Evolutionary conservation across 2,329 filamentous ascomycete species (phyloP), one percentile per base, ranked within the genome.

Genomic region (Pyrenophora seminiperda): DNA sequence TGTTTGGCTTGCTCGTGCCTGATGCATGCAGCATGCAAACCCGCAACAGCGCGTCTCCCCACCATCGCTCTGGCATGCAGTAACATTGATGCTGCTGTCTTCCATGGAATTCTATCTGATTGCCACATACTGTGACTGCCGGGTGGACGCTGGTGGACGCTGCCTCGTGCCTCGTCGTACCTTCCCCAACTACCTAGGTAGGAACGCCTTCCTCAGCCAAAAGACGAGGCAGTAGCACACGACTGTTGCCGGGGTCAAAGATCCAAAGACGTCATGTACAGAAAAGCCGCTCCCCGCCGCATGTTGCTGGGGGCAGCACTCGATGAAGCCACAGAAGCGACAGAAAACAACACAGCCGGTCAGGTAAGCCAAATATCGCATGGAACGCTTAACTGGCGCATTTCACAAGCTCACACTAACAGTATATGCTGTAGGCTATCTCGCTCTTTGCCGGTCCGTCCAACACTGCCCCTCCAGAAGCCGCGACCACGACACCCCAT

Each of bases 401-500:
- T 34, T 13, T n/a, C 18, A 22, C 15, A 24, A 14, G 22, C 53
- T 56, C 18, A 56, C 48, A 7, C 20, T 36, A 22, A n/a, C n/a
- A n/a, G n/a, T n/a, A n/a, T n/a, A n/a, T n/a, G n/a, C n/a, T 27
- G 17, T 41, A 61, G 51, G 53, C 29, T 33, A 29, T 43, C 14
- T 31, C 48, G 7, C 34, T 43, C 24, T 20, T 38, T 37, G 43
- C 31, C 15, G 41, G 45, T 31, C 44, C 44, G n/a, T 44, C 31
- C 31, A 54, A 29, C 43, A 34, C 33, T 24, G 18, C 49, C 29
- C 43, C 6, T 20, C 30, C 47, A 13, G 41, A 24, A 22, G 18
- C 27, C 37, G 47, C 33, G 9, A 34, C n/a, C 32, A 30, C 46
- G 13, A 17, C 40, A 13, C 31, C 39, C 7, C 33, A 27, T 15